Conservation (phyloP, 139 green algal species). For the Penium margaritaceum region DNA sequence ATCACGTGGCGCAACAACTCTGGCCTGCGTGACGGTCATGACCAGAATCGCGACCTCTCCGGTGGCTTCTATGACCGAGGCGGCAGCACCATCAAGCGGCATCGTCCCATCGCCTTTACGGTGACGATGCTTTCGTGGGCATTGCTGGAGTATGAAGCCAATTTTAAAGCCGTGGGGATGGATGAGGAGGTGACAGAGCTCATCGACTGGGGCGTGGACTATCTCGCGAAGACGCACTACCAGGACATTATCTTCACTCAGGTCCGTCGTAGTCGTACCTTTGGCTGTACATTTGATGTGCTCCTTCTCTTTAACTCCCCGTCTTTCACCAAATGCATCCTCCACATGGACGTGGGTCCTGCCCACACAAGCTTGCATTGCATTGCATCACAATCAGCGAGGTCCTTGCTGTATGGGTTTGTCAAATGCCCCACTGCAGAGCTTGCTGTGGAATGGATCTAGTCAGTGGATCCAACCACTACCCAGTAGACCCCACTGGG, state of each 20-base stretch:
- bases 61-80: slow-evolving; percentile 56
- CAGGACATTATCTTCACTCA: slow-evolving; percentile 50
- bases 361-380: too few species aligned
- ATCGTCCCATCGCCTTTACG: slow-evolving; percentile 49
- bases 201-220: slow-evolving; percentile 63
- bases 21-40: slow-evolving; percentile 19
- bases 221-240: slow-evolving; percentile 51
- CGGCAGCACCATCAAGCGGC: slow-evolving; percentile 57
- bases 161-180: neutral
- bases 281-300: too few species aligned
- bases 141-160: slow-evolving; percentile 49
- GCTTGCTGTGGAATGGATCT: too few species aligned
- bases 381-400: too few species aligned
- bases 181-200: slow-evolving; percentile 23
- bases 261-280: too few species aligned
- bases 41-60: slow-evolving; percentile 45
- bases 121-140: slow-evolving; percentile 47
- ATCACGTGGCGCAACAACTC: slow-evolving; percentile 33
- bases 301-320: too few species aligned
- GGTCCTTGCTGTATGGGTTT: too few species aligned
- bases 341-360: too few species aligned
- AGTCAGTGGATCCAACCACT: too few species aligned
- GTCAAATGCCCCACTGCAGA: too few species aligned
- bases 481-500: too few species aligned
- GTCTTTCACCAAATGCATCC: too few species aligned